These are phyloP conservation scores for Ogataea corticis DNA, from an alignment of 805 yeast species.

Conservation along the genomic window DNA sequence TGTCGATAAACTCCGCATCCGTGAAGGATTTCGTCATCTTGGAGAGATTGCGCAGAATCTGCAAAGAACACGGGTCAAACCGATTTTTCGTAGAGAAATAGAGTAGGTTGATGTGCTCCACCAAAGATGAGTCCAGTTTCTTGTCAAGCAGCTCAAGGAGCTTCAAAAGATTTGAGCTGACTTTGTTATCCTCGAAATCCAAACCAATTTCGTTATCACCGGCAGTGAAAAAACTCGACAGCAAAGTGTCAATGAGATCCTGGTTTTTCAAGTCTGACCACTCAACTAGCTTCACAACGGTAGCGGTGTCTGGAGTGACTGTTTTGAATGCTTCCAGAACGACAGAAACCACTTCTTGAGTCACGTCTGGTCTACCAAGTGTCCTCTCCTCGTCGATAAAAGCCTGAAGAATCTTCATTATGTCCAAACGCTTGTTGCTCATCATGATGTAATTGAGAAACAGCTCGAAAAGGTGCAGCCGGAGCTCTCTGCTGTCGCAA, in stretches of 20 bases:
- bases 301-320: constrained; percentile 30
- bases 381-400: constrained; percentile 29
- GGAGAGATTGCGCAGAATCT: constrained; percentile 23
- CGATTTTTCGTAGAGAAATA: constrained; percentile 32
- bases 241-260: constrained; percentile 15
- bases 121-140: constrained; percentile 21
- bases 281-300: constrained; percentile 25
- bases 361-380: constrained; percentile 14
- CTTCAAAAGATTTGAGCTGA: constrained; percentile 19
- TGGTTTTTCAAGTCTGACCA: constrained; percentile 15
- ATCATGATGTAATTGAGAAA: constrained; percentile 34
- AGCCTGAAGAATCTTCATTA: constrained; percentile 29
- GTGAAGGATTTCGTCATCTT: constrained; percentile 10
- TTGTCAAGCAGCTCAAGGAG: constrained; percentile 22
- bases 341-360: constrained; percentile 27
- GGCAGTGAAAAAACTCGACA: constrained; percentile 28
- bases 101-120: constrained; percentile 30
- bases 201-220: constrained; percentile 31
- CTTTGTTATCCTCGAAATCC: constrained; percentile 30
- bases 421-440: constrained; percentile 28
- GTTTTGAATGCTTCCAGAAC: constrained; percentile 33
- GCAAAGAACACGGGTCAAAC: constrained; percentile 26
- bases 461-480: constrained; percentile 35
- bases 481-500: constrained; percentile 14
- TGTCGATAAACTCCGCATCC: constrained; percentile 6